A percentile compares a stretch with the other conserved stretches of the same genome.
These are phyloP conservation scores for Pestalotiopsis sp. DNA, from an alignment of 2,329 filamentous ascomycete genomes.

Conservation along the genomic window DNA sequence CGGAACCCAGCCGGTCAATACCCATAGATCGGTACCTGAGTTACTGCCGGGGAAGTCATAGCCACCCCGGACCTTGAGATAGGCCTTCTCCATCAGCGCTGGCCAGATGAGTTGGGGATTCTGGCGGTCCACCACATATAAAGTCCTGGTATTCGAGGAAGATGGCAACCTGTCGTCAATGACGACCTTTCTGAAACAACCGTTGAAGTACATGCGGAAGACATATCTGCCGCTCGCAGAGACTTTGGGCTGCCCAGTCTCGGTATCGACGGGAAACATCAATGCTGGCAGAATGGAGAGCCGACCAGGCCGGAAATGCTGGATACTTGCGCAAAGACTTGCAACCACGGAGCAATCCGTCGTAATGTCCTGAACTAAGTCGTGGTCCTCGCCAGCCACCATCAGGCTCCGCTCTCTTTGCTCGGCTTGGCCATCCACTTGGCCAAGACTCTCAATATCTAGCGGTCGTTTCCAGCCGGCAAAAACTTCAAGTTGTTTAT, in stretches of 20 bases:
- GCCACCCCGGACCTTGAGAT: constrained; percentile 90
- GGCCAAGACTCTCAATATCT: constrained; percentile 53
- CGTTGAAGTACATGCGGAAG: constrained; percentile 93
- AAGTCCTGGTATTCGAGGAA: constrained; percentile 72
- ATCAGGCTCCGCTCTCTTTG: constrained; percentile 24
- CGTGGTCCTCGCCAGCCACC: constrained; percentile 58
- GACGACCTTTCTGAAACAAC: constrained; percentile 84
- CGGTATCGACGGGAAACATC: constrained; percentile 74
- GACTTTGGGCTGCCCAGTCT: constrained; percentile 57
- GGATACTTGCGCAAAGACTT: constrained; percentile 82
- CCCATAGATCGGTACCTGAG: constrained; percentile 91
- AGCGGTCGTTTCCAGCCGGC: constrained; percentile 79
- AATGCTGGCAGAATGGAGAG: constrained; percentile 70
- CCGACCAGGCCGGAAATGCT: constrained; percentile 69
- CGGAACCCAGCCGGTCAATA: constrained; percentile 93
- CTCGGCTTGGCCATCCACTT: constrained; percentile 1
- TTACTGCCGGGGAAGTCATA: constrained; percentile 99
- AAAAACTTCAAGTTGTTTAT: constrained; percentile 75
- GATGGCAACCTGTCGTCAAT: constrained; percentile 88
- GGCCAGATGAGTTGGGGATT: constrained; percentile 88
- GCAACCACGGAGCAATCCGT: constrained; percentile 98
- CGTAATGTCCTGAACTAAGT: constrained; percentile 92
- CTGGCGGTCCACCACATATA: constrained; percentile 86
- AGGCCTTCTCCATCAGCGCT: constrained; percentile 92
- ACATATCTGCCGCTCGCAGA: constrained; percentile 89